Percentiles rank a stretch among this genome's conserved stretches.
phyloP scores from a whole-genome alignment of 257 asterid species.

The Salvia rosmarinus region DNA sequence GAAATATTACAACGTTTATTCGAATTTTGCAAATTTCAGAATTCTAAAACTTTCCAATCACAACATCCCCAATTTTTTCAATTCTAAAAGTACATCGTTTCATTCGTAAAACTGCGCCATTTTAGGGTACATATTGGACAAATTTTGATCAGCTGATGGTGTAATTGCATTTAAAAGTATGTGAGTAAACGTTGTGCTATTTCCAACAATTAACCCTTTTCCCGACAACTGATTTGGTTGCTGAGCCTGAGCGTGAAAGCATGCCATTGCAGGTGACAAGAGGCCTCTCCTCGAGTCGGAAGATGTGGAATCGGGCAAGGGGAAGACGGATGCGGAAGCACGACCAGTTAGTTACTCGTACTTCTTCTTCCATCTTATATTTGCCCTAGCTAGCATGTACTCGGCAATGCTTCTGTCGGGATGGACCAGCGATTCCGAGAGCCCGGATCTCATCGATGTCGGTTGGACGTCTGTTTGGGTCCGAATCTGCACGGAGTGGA shows the following conservation, averaged over 20 bases:
- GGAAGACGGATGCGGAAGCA: conserved; percentile 50
- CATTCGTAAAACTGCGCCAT: no score
- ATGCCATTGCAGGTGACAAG: conserved; percentile 51
- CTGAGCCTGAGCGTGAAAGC: not conserved
- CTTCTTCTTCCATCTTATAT: conserved; percentile 91
- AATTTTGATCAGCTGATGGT: no score
- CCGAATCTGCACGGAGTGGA: conserved; percentile 81
- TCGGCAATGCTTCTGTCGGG: conserved; percentile 98
- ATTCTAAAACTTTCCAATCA: not conserved
- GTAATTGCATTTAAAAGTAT: no score
- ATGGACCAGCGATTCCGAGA: conserved; percentile 80
- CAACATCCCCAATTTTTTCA: not conserved
- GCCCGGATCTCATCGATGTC: conserved; percentile 71
- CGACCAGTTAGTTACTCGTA: conserved; percentile 87
- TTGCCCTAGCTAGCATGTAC: conserved; percentile 97
- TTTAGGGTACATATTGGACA: no score
- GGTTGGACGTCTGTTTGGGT: conserved; percentile 99
- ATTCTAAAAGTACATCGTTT: not conserved
- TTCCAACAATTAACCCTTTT: not conserved
- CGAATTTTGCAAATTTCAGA: no score
- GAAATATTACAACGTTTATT: not conserved
- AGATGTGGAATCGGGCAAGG: conserved; percentile 80
- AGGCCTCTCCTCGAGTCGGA: conserved; percentile 70
- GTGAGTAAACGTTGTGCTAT: not conserved
- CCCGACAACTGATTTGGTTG: not conserved